phyloP scores from a whole-genome alignment of 345 rosid genomes.

The Eucalyptus coolabah region DNA sequence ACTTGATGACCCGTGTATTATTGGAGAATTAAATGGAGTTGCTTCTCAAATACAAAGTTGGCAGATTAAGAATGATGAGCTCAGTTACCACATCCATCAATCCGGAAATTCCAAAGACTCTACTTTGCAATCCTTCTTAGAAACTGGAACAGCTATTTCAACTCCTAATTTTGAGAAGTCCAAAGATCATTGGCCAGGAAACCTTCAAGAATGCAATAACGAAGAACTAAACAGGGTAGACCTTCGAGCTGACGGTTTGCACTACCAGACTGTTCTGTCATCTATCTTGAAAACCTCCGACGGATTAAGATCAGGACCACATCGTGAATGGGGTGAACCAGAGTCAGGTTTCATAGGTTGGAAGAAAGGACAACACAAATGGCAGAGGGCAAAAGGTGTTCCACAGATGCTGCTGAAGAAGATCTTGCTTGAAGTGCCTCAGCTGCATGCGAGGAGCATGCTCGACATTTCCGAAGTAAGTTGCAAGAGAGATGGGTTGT shows the following conservation, averaged over 20 bases:
- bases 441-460: slow-evolving; percentile 24
- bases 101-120: slow-evolving; percentile 63
- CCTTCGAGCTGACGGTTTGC: slow-evolving; percentile 31
- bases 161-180: slow-evolving; percentile 16
- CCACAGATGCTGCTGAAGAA: slow-evolving; percentile 65
- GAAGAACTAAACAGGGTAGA: slow-evolving; percentile 13
- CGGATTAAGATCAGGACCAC: slow-evolving; percentile 39
- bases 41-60: slow-evolving; percentile 66
- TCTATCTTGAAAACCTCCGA: slow-evolving; percentile 53
- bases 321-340: slow-evolving; percentile 21
- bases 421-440: slow-evolving; percentile 64
- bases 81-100: slow-evolving; percentile 43
- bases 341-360: slow-evolving; percentile 57
- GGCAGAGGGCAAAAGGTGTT: background rate
- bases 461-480: slow-evolving; percentile 21
- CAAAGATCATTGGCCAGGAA: background rate
- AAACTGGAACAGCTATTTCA: slow-evolving; percentile 22
- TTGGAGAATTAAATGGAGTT: slow-evolving; percentile 39
- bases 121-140: slow-evolving; percentile 53
- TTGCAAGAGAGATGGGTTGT: slow-evolving; percentile 9
- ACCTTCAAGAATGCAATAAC: slow-evolving; percentile 1
- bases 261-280: slow-evolving; percentile 53
- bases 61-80: slow-evolving; percentile 61
- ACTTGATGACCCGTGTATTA: slow-evolving; percentile 40
- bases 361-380: slow-evolving; percentile 24